phyloP scores from a whole-genome alignment of 2,329 filamentous ascomycete genomes.

The Neurospora sp. region DNA sequence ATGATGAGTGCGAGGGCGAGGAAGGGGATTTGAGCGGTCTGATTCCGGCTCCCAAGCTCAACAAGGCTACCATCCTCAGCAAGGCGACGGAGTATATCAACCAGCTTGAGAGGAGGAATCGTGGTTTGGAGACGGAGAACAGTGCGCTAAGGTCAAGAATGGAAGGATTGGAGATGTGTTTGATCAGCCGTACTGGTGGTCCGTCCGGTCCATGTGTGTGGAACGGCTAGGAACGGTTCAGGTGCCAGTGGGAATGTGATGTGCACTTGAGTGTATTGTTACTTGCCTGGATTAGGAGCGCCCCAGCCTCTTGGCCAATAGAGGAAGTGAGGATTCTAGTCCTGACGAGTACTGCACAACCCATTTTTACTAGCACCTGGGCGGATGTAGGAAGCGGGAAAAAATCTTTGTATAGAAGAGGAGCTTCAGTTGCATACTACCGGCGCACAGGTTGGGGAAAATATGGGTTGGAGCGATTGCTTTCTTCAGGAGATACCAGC shows the following conservation, averaged over 20 bases:
- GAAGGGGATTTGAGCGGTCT: slow-evolving; percentile 21
- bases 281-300: background rate
- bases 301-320: background rate
- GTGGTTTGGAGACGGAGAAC: slow-evolving; percentile 34
- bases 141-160: slow-evolving; percentile 30
- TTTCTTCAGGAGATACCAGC: background rate
- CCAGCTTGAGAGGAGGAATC: slow-evolving; percentile 25
- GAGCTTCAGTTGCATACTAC: background rate
- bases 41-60: slow-evolving; percentile 31
- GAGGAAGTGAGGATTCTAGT: background rate
- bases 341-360: background rate
- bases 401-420: background rate
- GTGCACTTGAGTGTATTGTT: background rate
- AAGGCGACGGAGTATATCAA: slow-evolving; percentile 30
- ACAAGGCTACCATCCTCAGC: slow-evolving; percentile 33
- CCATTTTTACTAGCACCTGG: background rate
- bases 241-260: background rate
- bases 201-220: background rate
- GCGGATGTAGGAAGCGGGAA: background rate
- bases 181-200: slow-evolving; percentile 17
- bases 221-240: background rate
- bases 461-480: background rate
- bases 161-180: slow-evolving; percentile 23
- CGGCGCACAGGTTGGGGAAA: background rate
- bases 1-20: slow-evolving; percentile 19